These are phyloP conservation scores for Cadophora gregata DNA, from an alignment of 2,329 filamentous ascomycete genomes.

Conservation along the genomic window DNA sequence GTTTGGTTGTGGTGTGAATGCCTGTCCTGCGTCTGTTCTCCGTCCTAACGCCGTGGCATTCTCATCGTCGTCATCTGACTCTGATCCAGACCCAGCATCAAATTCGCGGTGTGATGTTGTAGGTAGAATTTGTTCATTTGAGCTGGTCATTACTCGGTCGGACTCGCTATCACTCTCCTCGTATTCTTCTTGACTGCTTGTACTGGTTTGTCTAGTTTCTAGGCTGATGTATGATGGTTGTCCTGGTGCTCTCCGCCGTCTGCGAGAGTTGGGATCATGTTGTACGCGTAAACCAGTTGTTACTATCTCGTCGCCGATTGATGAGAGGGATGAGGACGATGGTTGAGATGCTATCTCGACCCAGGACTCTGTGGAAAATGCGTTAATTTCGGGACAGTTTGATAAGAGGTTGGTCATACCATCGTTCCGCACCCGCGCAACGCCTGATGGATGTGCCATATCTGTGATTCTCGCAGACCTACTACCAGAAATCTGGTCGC, in stretches of 20 bases:
- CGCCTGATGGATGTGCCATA: slow-evolving; percentile 24
- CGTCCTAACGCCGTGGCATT: slow-evolving; percentile 80
- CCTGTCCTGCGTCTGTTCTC: slow-evolving; percentile 50
- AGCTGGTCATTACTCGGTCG: slow-evolving; percentile 68
- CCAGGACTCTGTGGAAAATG: slow-evolving; percentile 78
- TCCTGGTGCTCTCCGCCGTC: slow-evolving; percentile 57
- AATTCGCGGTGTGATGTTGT: slow-evolving; percentile 35
- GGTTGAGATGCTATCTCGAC: slow-evolving; percentile 92
- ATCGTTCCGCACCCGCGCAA: slow-evolving; percentile 40
- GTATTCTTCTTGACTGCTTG: slow-evolving; percentile 91
- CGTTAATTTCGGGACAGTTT: slow-evolving; percentile 12
- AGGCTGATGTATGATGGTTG: slow-evolving; percentile 48
- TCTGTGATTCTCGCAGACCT: slow-evolving; percentile 12
- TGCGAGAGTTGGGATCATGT: slow-evolving; percentile 63
- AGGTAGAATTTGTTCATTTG: slow-evolving; percentile 57
- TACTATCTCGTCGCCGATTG: slow-evolving; percentile 84
- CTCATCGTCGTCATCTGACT: slow-evolving; percentile 69
- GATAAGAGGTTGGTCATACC: slow-evolving; percentile 29
- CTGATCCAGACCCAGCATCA: slow-evolving; percentile 50
- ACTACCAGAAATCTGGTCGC: slow-evolving; percentile 14
- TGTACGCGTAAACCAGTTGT: slow-evolving; percentile 85
- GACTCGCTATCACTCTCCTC: slow-evolving; percentile 93
- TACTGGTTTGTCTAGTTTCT: slow-evolving; percentile 50
- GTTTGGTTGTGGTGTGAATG: slow-evolving; percentile 88
- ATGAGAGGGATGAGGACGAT: slow-evolving; percentile 91